Evolutionary conservation across 2,329 filamentous ascomycete genomes (phyloP), one percentile per base, ranked within the genome.

Genomic region (Coniochaeta sp.): DNA sequence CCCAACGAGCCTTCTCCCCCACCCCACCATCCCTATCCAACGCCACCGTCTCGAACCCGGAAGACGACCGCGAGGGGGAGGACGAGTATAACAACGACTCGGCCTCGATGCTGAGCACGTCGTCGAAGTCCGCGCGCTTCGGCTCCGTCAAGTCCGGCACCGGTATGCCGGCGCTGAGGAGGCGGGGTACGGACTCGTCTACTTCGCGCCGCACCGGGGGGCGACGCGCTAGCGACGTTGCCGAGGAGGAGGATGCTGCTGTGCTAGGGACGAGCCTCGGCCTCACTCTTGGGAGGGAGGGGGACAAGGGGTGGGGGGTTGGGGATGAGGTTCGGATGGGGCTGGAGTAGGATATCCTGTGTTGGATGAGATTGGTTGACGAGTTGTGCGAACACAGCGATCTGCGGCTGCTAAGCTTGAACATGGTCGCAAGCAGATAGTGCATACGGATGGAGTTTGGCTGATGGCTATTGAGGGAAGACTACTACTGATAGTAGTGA

Each of bases 311-410:
- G 67, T 92, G 91, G 87, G 90, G 90, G 0, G 82, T 96, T 57
- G 89, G 90, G 1, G 92, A 96, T 70, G 91, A 96, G 69, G 86
- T 89, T 26, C 81, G 88, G 68, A 95, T 96, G 89, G 89, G 86
- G 34, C 76, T 96, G 65, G 91, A 93, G 72, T 93, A 71, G 24
- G 22, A 12, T 40, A 19, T 36, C 7, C 5, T 3, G 5, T 36
- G 3, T 3, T 9, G 34, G 34, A 12, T 12, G 31, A 14, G 34
- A 14, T 36, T n/a, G n/a, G n/a, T n/a, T n/a, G n/a, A n/a, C n/a
- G n/a, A n/a, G n/a, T n/a, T n/a, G n/a, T n/a, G n/a, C n/a, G n/a
- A n/a, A n/a, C n/a, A n/a, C n/a, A n/a, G n/a, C n/a, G n/a, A n/a
- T n/a, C n/a, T n/a, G n/a, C n/a, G n/a, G n/a, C n/a, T n/a, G n/a